Evolutionary conservation across 371 early-diverging fungal genomes (phyloP).

Genomic region (Umbelopsis sp.): DNA sequence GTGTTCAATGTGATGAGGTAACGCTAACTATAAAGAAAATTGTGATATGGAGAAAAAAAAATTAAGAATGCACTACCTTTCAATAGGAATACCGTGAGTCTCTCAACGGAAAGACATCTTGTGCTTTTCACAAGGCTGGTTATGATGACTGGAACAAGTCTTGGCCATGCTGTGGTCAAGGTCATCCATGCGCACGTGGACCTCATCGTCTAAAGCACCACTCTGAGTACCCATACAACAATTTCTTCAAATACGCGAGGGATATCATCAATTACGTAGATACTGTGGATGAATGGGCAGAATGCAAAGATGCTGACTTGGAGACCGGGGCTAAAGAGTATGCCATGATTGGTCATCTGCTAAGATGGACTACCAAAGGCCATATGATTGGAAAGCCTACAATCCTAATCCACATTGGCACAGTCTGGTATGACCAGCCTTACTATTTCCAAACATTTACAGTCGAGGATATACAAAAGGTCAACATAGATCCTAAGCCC

Average conservation of each 20-base stretch:
- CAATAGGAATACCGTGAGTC: slow-evolving; percentile 38
- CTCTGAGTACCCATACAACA: slow-evolving; percentile 45
- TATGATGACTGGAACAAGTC: slow-evolving; percentile 26
- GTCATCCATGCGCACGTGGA: slow-evolving; percentile 35
- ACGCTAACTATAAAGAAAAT: not conserved
- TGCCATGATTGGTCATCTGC: slow-evolving; percentile 29
- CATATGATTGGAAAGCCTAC: slow-evolving; percentile 29
- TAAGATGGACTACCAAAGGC: slow-evolving; percentile 30
- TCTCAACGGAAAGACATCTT: slow-evolving; percentile 45
- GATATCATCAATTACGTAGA: slow-evolving; percentile 36
- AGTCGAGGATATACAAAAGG: slow-evolving; percentile 25
- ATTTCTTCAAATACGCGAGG: slow-evolving; percentile 36
- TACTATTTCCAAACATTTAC: slow-evolving; percentile 36
- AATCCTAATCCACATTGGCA: slow-evolving; percentile 38
- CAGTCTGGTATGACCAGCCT: slow-evolving; percentile 22
- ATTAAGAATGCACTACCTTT: not conserved
- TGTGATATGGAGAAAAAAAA: not conserved
- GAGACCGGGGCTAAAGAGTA: slow-evolving; percentile 25
- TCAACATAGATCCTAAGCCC: not conserved
- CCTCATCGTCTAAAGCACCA: slow-evolving; percentile 45
- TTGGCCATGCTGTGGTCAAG: slow-evolving; percentile 44
- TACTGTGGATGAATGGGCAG: slow-evolving; percentile 31
- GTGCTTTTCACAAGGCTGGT: slow-evolving; percentile 40
- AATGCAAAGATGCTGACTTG: slow-evolving; percentile 25
- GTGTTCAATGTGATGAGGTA: slow-evolving; percentile 46